Evolutionary conservation across 495 filamentous ascomycete genomes (phyloP), one percentile per base, ranked within the genome.

Genomic region (Thermothielavioides terrestris): DNA sequence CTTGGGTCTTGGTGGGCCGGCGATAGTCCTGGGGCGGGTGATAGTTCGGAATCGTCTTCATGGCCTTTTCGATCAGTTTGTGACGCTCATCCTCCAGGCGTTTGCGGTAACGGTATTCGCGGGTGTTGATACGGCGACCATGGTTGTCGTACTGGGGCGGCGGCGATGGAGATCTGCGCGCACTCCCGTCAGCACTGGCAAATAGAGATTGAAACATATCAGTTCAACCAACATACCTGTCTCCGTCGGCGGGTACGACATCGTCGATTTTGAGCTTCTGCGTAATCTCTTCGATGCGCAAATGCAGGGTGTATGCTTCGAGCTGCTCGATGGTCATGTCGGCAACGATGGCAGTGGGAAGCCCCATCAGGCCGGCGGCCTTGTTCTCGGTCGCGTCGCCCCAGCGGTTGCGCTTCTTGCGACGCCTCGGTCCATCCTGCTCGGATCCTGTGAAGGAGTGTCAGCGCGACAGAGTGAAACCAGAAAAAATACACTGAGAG

Each of bases 351-450:
- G 89, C 85, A 15, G 91, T 96, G 27, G 92, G 88, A 62, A 98
- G 79, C 51, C 94, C 92, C 90, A 98, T 96, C 46, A 98, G 76
- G 52, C 92, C 92, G 49, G 89, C 92, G 18, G 92, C 91, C 76
- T 96, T 95, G 73, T 99, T 99, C 68, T 96, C 91, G 49, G 85
- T 83, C 49, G 83, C 85, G 60, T 95, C 89, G 49, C 92, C 92
- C 92, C 92, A 99, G 58, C 92, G 86, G 71, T 95, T 97, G 59
- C 88, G 81, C 81, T 95, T 97, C 82, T 94, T 95, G 71, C 92
- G 89, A 25, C 82, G 79, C 64, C 82, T 83, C 41, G 79, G 72
- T 40, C 86, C 89, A 72, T 94, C 88, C 12, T 71, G 71, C 20
- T 82, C 72, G 55, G 63, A 59, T 61, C 61, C 60, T 68, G 26